Percentiles rank a stretch among this genome's conserved stretches.
Evolutionary conservation across 2,329 filamentous ascomycete genomes (phyloP).

Genomic region (Dactylellina haptotyla): DNA sequence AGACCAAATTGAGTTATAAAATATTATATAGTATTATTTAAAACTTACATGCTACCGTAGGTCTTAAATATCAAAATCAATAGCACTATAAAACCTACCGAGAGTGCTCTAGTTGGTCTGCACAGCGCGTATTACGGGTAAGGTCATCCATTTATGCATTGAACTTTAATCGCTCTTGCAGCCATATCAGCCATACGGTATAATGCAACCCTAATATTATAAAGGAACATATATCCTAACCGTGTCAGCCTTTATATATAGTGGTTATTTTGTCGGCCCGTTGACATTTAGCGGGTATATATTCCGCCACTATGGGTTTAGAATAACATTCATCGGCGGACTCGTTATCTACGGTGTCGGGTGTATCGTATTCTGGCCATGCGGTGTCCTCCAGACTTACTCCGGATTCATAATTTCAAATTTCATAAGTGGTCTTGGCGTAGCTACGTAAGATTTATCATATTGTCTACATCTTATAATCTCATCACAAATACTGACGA

Average conservation of each 20-base stretch:
- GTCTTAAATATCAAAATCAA: conserved; percentile 51
- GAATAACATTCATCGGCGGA: conserved; percentile 80
- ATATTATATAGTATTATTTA: too few species aligned
- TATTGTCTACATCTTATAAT: conserved; percentile 64
- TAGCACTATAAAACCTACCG: conserved; percentile 42
- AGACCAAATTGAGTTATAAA: conserved; percentile 62
- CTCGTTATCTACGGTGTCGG: conserved; percentile 75
- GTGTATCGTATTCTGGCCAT: conserved; percentile 86
- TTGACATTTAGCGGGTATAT: conserved; percentile 66
- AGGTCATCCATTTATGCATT: background rate
- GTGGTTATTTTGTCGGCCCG: conserved; percentile 62
- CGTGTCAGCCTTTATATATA: too few species aligned
- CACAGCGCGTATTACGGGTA: conserved; percentile 67
- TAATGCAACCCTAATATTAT: conserved; percentile 3
- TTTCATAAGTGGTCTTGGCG: conserved; percentile 47
- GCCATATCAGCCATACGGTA: background rate
- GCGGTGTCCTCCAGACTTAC: conserved; percentile 77
- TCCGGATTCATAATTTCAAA: conserved; percentile 69
- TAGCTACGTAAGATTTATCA: conserved; percentile 36
- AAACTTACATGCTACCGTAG: conserved; percentile 11
- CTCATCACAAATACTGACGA: conserved; percentile 65
- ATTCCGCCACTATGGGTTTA: conserved; percentile 79
- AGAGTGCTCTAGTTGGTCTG: conserved; percentile 60
- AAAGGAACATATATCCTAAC: too few species aligned
- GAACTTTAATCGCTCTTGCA: too few species aligned